Base-by-base conservation (phyloP, 106 monocot genomes). In the Amphibolis antarctica region DNA sequence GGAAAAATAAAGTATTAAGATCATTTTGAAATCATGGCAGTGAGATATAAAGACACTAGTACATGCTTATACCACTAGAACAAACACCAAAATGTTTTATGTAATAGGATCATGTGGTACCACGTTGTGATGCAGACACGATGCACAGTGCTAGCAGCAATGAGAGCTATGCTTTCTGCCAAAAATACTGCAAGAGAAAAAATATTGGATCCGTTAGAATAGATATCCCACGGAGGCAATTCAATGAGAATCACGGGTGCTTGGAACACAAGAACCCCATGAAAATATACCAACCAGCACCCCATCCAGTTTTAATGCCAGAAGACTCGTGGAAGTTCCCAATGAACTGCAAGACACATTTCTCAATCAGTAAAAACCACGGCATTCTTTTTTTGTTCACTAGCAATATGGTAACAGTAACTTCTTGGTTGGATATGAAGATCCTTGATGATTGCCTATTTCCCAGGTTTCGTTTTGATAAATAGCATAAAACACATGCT, bases 91-190 rank as follows among this genome's bases (percentile, higher is more conserved):
- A 4, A 58, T 29, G 18, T 27, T 28, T 0, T 12, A 30, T 58
- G 18, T 29, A 47, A 47, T 48, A 51, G 15, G 5, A 51, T 65
- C 15, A 62, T 31, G 30, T 21, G 30, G 42, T 96, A 96, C 96
- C 96, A 96, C 76, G 96, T 90, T 46, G 96, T 96, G 56, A 96
- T 80, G 63, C 96, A 96, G 53, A 96, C 90, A 63, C 96, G 96
- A 72, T 96, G 96, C 46, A 96, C 90, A 28, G 96, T 85, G 69
- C 76, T 66, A 12, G 96, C 96, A 80, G 81, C 89, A 77, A 96
- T 55, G 42, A 96, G 90, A 52, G 96, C 83, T 46, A 82, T 58
- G 62, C 60, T 50, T 82, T 96, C 86, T 21, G 96, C 81, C 28
- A 90, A 25, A 17, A 84, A 28, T 69, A 83, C 96, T 96, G 96